A percentile compares a stretch with the other conserved stretches of the same genome.
Conservation (phyloP, 306 rosid species). For the Prunus mongolica region DNA sequence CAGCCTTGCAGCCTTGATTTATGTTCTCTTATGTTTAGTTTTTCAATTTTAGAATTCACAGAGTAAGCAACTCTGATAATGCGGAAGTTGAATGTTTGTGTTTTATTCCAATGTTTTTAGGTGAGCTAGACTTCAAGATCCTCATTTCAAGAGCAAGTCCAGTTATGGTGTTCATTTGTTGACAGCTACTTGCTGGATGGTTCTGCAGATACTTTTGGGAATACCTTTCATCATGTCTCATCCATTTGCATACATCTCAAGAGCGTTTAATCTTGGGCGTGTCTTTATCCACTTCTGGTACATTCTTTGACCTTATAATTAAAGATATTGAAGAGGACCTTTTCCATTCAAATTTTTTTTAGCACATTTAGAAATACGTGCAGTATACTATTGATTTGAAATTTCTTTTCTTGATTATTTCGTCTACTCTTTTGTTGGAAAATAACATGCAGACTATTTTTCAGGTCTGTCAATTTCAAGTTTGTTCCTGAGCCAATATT, state of each 20-base stretch:
- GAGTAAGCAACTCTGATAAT: conserved; percentile 23
- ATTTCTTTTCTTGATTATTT: not conserved
- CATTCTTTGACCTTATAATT: conserved; percentile 15
- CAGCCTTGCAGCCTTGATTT: not conserved
- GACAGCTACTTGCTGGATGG: conserved; percentile 39
- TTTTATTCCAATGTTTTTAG: conserved; percentile 33
- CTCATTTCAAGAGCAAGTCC: conserved; percentile 32
- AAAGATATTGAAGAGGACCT: conserved; percentile 18
- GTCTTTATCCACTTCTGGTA: conserved; percentile 97
- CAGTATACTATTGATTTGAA: not conserved
- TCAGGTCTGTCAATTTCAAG: conserved; percentile 96
- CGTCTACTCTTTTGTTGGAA: conserved; percentile 12
- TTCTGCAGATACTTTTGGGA: conserved; percentile 76
- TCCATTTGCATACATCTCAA: conserved; percentile 76
- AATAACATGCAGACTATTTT: conserved; percentile 32
- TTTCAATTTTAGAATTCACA: conserved; percentile 19
- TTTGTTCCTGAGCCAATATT: conserved; percentile 83
- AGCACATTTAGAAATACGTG: conserved; percentile 11
- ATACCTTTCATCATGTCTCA: conserved; percentile 78
- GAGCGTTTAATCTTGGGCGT: conserved; percentile 92
- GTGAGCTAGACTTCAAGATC: conserved; percentile 56
- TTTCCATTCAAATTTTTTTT: not conserved
- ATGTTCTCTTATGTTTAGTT: conserved; percentile 11
- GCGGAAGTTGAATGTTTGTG: conserved; percentile 28
- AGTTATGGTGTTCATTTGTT: conserved; percentile 31